Percentiles rank a stretch among this genome's conserved stretches.
These are phyloP conservation scores for Solanum chiquidenum DNA, from an alignment of 257 asterid genomes.

Conservation along the genomic window DNA sequence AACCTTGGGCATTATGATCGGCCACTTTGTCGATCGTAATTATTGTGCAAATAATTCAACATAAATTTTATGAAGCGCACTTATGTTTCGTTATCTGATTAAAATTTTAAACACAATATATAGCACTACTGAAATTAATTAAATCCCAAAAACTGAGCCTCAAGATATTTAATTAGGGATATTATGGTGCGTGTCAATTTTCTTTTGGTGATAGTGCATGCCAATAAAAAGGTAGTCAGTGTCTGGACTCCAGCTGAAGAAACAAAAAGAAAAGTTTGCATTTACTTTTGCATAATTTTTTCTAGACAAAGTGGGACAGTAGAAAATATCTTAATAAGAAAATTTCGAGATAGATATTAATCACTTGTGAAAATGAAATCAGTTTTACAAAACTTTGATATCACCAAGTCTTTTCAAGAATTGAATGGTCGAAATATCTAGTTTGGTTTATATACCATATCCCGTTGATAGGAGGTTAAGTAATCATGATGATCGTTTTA, in stretches of 20 bases:
- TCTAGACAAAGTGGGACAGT: neutral
- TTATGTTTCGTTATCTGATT: neutral
- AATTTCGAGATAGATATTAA: neutral
- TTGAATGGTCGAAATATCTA: neutral
- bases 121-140: neutral
- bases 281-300: neutral
- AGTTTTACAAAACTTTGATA: neutral
- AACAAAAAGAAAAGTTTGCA: neutral
- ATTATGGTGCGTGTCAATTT: neutral
- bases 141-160: neutral
- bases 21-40: neutral
- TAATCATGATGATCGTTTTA: neutral
- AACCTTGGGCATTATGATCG: neutral
- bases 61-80: neutral
- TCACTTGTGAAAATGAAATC: neutral
- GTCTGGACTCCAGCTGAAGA: neutral
- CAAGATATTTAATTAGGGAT: neutral
- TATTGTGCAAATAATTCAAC: neutral
- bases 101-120: neutral
- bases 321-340: neutral
- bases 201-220: neutral
- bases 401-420: neutral
- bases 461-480: neutral
- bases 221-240: neutral
- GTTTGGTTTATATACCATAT: neutral